Base-by-base conservation (phyloP, 179 eudicot genomes). In the Beta corolliflora region DNA sequence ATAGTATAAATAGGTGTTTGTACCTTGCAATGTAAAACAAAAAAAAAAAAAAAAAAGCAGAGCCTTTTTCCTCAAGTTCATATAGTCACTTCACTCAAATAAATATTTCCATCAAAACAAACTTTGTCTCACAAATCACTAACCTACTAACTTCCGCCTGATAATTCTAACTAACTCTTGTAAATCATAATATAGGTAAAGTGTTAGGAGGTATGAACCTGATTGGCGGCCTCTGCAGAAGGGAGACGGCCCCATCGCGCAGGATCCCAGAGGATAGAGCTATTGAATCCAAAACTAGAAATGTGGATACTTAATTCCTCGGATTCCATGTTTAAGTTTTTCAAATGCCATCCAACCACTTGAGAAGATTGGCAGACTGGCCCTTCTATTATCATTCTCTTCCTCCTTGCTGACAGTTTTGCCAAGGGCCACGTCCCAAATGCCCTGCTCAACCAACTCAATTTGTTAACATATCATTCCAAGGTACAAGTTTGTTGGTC, bases 201-300 rank as follows among this genome's bases (percentile, higher is more conserved):
- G 9, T 48, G 4, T 48, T 5, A 48, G 10, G 10, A 48, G 53
- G 2, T 64, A 45, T 8, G 16, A 79, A 86, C 91, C 89, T 88
- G 91, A 21, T 86, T 88, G 79, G 90, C 77, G 74, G 88, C 88
- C 81, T 90, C 92, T 56, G 88, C 85, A 23, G 95, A 88, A 45
- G 98, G 87, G 18, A 88, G 87, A 60, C 98, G 90, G 5, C 99
- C 99, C 99, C 99, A 95, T 65, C 99, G 85, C 78, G 93, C 99
- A 3, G 99, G 99, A 82, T 95, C 99, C 99, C 99, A 96, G 0
- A 96, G 94, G 76, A 96, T 92, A 4, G 99, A 96, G 82, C 98
- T 96, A 71, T 94, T 96, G 88, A 96, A 96, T n/a, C 93, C 98
- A 76, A 94, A 91, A 79, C 94, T 84, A 14, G 99, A 96, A 73